phyloP scores from a whole-genome alignment of 177 flowering plant genomes.

The Vitis hybrid region DNA sequence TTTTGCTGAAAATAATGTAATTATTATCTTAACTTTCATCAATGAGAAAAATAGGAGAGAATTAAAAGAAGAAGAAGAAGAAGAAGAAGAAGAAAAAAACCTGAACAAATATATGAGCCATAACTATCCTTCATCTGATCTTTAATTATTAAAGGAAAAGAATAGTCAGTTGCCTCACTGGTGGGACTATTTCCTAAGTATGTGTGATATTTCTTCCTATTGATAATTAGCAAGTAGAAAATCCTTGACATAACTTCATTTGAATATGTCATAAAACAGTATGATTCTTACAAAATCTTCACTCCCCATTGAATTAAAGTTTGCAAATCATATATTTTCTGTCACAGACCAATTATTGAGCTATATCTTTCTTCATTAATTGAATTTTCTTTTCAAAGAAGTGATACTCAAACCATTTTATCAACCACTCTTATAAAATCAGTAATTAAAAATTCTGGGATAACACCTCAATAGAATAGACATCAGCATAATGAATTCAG shows the following conservation, averaged over 20 bases:
- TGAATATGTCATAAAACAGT: neutral
- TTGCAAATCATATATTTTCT: neutral
- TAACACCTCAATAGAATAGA: no score
- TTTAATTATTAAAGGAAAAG: neutral
- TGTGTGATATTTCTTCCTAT: neutral
- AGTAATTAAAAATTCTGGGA: no score
- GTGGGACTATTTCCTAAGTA: neutral
- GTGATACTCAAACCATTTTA: no score
- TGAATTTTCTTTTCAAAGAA: neutral
- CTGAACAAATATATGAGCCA: neutral
- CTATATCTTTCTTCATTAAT: neutral
- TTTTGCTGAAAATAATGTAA: neutral
- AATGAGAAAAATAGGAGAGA: neutral
- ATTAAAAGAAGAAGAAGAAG: neutral
- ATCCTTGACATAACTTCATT: neutral
- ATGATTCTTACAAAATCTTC: neutral
- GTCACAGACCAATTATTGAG: neutral
- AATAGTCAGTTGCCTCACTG: neutral
- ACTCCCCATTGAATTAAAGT: neutral
- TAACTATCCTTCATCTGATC: neutral
- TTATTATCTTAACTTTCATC: neutral
- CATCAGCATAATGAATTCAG: no score
- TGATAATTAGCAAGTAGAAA: neutral
- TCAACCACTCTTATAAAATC: no score
- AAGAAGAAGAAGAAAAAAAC: neutral